Percentiles rank a stretch among this genome's conserved stretches.
These are phyloP conservation scores for Pythium folliculosum DNA, from an alignment of 352 stramenopile genomes.

Conservation along the genomic window DNA sequence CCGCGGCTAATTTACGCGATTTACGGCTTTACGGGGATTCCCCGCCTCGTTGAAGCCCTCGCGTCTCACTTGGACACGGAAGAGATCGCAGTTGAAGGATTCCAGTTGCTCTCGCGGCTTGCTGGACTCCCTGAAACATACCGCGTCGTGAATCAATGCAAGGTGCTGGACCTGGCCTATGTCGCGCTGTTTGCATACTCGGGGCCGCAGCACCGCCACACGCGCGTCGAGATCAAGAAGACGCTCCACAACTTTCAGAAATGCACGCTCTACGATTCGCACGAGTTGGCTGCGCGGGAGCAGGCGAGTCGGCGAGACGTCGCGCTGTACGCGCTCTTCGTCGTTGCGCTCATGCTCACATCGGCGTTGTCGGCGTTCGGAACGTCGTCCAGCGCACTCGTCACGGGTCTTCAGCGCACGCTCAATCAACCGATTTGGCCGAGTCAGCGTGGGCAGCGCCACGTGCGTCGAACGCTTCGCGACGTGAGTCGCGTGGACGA, in stretches of 20 bases:
- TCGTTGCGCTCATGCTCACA: conserved; percentile 49
- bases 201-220: conserved; percentile 61
- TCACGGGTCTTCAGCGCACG: conserved; percentile 12
- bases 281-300: conserved; percentile 49
- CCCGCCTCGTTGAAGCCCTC: conserved; percentile 62
- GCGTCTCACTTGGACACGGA: conserved; percentile 70
- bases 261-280: conserved; percentile 60
- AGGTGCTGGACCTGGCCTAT: conserved; percentile 73
- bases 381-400: conserved; percentile 37
- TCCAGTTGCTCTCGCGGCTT: conserved; percentile 63
- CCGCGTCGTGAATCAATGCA: conserved; percentile 55
- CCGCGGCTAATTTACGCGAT: conserved; percentile 48
- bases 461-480: conserved; percentile 24
- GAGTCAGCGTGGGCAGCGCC: neutral
- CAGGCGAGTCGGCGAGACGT: conserved; percentile 44
- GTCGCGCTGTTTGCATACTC: conserved; percentile 70
- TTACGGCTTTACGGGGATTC: conserved; percentile 56
- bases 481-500: conserved; percentile 46
- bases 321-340: conserved; percentile 44
- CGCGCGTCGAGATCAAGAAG: conserved; percentile 61
- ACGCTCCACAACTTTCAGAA: conserved; percentile 71
- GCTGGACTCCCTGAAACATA: conserved; percentile 48
- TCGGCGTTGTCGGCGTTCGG: conserved; percentile 49
- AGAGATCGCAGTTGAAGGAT: conserved; percentile 73
- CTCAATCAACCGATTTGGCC: conserved; percentile 18